A percentile compares a stretch with the other conserved stretches of the same genome.
phyloP scores from a whole-genome alignment of 257 asterid species.

The Coffea canephora region DNA sequence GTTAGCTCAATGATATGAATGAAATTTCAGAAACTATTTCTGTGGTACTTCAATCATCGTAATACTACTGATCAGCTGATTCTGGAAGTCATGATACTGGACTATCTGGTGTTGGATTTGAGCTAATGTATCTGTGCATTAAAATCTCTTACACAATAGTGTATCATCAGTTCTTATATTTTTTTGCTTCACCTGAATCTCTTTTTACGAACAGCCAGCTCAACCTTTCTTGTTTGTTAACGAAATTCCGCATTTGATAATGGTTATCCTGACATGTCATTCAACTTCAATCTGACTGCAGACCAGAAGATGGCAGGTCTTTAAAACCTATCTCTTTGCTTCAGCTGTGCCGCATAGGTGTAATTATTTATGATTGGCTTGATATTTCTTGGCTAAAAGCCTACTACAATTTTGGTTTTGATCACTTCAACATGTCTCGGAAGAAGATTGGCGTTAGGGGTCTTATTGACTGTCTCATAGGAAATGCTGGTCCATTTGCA shows the following conservation, averaged over 20 bases:
- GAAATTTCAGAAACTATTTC: no score
- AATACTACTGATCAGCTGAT: neutral
- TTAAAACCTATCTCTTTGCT: conserved; percentile 74
- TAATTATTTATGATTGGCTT: conserved; percentile 81
- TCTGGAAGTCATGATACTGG: neutral
- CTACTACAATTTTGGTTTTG: conserved; percentile 89
- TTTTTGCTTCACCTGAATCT: neutral
- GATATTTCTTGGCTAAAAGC: conserved; percentile 72
- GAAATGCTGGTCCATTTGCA: conserved; percentile 86
- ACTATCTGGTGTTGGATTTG: neutral
- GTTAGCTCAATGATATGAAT: neutral
- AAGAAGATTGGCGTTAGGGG: conserved; percentile 76
- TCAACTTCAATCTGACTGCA: conserved; percentile 24
- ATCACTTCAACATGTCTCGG: conserved; percentile 87
- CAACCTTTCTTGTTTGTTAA: neutral
- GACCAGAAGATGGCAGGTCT: conserved; percentile 87
- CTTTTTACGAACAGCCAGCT: neutral
- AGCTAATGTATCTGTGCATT: neutral
- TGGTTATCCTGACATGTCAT: neutral
- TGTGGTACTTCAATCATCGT: neutral
- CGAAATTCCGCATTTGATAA: no score
- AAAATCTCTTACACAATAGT: neutral
- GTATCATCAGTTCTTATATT: neutral
- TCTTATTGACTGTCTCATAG: conserved; percentile 67
- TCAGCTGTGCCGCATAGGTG: conserved; percentile 87